Base-by-base conservation (phyloP, 805 yeast genomes). In the Metschnikowia lachancei region DNA sequence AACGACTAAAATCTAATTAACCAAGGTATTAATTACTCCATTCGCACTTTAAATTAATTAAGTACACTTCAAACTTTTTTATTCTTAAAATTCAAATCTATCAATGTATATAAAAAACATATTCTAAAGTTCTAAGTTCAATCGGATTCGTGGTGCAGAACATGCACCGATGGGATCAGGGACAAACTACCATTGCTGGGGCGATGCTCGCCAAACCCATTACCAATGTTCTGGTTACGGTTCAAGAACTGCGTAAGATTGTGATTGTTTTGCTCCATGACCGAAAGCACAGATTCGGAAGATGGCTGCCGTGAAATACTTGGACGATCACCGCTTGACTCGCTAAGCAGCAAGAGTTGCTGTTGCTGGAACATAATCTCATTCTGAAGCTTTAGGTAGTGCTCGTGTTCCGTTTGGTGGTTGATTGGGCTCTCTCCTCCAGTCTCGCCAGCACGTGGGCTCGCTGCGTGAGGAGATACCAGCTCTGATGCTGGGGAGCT, bases 281-380 rank as follows among this genome's bases (percentile, higher is more conserved):
- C 46, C 2, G 55, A 49, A 41, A 51, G 45, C 30, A 56, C 46
- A 10, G 55, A 50, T 37, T 56, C 59, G 5, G 50, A 31, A 2
- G 57, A 53, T 14, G 56, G 49, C 6, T 46, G 35, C 12, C 58
- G 35, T 16, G 57, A 54, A 24, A 52, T 36, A 2, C 48, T 32
- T 32, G 51, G 55, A 29, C 50, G 41, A 10, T 36, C 49, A 16
- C 29, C 36, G 18, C 20, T 36, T 18, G 38, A 38, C 46, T 42
- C 18, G 51, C 51, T 50, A 46, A 41, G 44, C 37, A 39, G 59
- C 45, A 69, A 51, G 31, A 67, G 50, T 32, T 63, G 63, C 49
- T 64, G 69, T 47, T 71, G 76, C 51, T 68, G 71, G 36, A 56
- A 58, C 53, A 72, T 58, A 31, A 64, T 59, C 51, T 69, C 68